A percentile compares a stretch with the other conserved stretches of the same genome.
phyloP scores from a whole-genome alignment of 345 rosid genomes.

The Gossypioides kirkii region DNA sequence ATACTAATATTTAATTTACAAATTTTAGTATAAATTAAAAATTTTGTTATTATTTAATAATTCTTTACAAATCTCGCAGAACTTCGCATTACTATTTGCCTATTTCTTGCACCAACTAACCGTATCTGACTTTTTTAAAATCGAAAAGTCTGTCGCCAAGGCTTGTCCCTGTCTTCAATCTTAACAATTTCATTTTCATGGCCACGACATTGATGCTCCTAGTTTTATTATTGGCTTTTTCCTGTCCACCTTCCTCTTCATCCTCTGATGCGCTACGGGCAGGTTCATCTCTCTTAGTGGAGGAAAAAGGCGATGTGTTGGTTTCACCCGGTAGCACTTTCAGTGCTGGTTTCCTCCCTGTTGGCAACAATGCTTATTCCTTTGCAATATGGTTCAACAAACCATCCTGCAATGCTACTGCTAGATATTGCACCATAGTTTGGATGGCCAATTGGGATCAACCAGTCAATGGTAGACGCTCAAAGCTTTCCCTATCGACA shows the following conservation, averaged over 20 bases:
- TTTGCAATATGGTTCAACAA: slow-evolving; percentile 24
- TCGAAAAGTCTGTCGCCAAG: neutral
- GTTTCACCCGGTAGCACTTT: slow-evolving; percentile 5
- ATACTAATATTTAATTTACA: no score
- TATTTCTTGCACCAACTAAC: neutral
- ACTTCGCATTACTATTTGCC: neutral
- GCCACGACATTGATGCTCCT: neutral
- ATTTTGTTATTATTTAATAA: no score
- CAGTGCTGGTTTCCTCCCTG: slow-evolving; percentile 13
- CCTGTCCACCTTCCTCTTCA: neutral
- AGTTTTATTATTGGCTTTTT: neutral
- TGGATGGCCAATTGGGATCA: slow-evolving; percentile 30
- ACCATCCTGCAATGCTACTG: slow-evolving; percentile 5
- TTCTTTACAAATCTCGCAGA: no score
- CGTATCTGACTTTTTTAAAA: neutral
- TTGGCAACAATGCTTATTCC: slow-evolving; percentile 15
- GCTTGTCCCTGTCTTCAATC: neutral
- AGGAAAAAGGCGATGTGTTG: neutral
- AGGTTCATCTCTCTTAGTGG: slow-evolving; percentile 8
- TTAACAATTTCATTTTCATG: neutral
- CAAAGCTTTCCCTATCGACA: slow-evolving; percentile 7
- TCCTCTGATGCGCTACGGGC: neutral
- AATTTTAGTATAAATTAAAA: no score
- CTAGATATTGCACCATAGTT: slow-evolving; percentile 13
- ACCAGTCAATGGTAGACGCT: slow-evolving; percentile 21